phyloP scores from a whole-genome alignment of 805 yeast species.

The Huiozyma naganishii region DNA sequence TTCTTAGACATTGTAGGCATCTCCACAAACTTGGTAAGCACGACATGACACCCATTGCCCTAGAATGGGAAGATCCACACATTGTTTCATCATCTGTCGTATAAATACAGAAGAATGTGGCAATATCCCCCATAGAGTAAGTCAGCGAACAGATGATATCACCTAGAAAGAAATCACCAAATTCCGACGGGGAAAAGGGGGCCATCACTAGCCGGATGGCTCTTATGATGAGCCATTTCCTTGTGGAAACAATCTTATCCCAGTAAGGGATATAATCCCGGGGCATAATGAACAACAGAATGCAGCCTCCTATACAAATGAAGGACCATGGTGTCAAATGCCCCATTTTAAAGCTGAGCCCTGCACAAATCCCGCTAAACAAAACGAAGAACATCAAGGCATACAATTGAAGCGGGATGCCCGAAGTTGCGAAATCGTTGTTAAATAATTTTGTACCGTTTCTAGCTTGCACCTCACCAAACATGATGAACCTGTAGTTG shows the following conservation, averaged over 20 bases:
- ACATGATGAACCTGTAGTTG: slow-evolving; percentile 81
- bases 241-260: slow-evolving; percentile 37
- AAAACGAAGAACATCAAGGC: slow-evolving; percentile 52
- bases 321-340: slow-evolving; percentile 64
- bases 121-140: slow-evolving; percentile 75
- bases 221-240: slow-evolving; percentile 69
- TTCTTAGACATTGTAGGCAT: slow-evolving; percentile 78
- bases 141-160: slow-evolving; percentile 85
- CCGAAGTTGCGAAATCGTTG: slow-evolving; percentile 29
- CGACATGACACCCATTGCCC: slow-evolving; percentile 71
- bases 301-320: slow-evolving; percentile 29
- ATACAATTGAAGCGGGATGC: slow-evolving; percentile 37
- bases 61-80: slow-evolving; percentile 74
- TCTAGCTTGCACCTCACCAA: slow-evolving; percentile 60
- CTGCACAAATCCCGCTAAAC: slow-evolving; percentile 47
- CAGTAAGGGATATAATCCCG: slow-evolving; percentile 21
- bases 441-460: slow-evolving; percentile 33
- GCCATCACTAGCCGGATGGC: slow-evolving; percentile 63
- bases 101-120: slow-evolving; percentile 79
- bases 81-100: slow-evolving; percentile 35
- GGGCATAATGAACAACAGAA: slow-evolving; percentile 13
- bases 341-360: slow-evolving; percentile 67
- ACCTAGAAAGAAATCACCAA: slow-evolving; percentile 86
- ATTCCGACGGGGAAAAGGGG: slow-evolving; percentile 91
- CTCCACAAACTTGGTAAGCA: slow-evolving; percentile 87